Evolutionary conservation across 2,329 filamentous ascomycete species (phyloP).

Genomic region (Epichloe aotearoae): DNA sequence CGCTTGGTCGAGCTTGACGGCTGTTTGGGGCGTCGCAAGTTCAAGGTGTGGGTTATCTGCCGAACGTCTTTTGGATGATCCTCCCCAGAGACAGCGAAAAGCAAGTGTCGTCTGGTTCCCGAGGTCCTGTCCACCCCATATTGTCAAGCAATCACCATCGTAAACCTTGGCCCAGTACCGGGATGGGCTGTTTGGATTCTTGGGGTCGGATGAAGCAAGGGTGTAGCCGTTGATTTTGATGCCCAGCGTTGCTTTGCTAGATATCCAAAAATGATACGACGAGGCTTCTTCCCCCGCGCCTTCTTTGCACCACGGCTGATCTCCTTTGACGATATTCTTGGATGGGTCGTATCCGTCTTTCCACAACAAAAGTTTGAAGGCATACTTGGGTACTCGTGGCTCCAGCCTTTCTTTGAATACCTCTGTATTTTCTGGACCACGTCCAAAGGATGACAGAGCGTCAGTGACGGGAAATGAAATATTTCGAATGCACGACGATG

Average conservation of each 20-base stretch:
- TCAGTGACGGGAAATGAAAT: conserved; percentile 53
- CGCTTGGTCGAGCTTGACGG: conserved; percentile 34
- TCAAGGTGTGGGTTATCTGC: conserved; percentile 15
- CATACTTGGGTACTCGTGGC: conserved; percentile 65
- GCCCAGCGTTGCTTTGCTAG: conserved; percentile 63
- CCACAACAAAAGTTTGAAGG: conserved; percentile 66
- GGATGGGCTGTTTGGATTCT: conserved; percentile 41
- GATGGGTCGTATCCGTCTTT: conserved; percentile 51
- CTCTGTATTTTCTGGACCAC: conserved; percentile 53
- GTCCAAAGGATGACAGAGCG: conserved; percentile 65
- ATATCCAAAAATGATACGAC: conserved; percentile 58
- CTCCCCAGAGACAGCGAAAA: conserved; percentile 45
- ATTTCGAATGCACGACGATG: conserved; percentile 49
- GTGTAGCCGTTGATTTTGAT: conserved; percentile 65
- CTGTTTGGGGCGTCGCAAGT: conserved; percentile 25
- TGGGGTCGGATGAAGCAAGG: conserved; percentile 42
- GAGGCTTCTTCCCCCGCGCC: conserved; percentile 27
- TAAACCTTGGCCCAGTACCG: conserved; percentile 55
- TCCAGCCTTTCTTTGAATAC: conserved; percentile 51
- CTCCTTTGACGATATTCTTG: conserved; percentile 39
- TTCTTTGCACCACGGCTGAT: conserved; percentile 30
- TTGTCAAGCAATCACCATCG: conserved; percentile 62
- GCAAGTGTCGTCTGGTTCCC: conserved; percentile 30
- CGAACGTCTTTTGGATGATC: conserved; percentile 30
- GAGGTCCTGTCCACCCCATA: conserved; percentile 44